phyloP scores from a whole-genome alignment of 345 rosid genomes.

The Hibiscus trionum region DNA sequence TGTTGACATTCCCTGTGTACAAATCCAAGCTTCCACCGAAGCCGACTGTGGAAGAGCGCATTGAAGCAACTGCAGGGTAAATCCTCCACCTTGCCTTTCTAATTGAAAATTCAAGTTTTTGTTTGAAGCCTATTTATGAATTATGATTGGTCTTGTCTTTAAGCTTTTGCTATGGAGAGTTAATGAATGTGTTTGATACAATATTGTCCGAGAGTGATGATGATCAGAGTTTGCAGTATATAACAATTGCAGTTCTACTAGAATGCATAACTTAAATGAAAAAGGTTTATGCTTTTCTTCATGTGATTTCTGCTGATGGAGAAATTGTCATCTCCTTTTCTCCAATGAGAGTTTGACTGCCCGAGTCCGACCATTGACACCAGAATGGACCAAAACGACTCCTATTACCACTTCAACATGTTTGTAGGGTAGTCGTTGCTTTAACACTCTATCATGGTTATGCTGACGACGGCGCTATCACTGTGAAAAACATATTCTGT shows the following conservation, averaged over 20 bases:
- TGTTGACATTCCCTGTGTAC: conserved; percentile 91
- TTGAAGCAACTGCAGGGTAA: conserved; percentile 87
- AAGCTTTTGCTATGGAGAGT: background rate
- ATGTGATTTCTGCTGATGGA: background rate
- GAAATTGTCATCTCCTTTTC: background rate
- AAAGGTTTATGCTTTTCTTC: background rate
- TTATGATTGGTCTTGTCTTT: background rate
- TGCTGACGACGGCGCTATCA: background rate
- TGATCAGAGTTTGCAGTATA: background rate
- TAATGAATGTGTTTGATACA: background rate
- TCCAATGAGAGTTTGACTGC: background rate
- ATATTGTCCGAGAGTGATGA: background rate
- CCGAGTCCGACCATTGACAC: background rate
- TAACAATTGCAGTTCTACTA: background rate
- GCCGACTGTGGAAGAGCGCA: conserved; percentile 60
- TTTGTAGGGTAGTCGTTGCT: background rate
- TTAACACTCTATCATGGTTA: background rate
- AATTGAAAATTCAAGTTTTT: background rate
- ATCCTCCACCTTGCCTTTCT: conserved; percentile 7
- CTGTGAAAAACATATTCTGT: background rate
- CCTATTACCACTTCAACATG: background rate
- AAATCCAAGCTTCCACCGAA: conserved; percentile 64
- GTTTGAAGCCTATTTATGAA: background rate
- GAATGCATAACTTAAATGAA: background rate
- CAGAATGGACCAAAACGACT: background rate